These are phyloP conservation scores for Suillus subaureus DNA, from an alignment of 768 basidiomycete species.

Conservation along the genomic window DNA sequence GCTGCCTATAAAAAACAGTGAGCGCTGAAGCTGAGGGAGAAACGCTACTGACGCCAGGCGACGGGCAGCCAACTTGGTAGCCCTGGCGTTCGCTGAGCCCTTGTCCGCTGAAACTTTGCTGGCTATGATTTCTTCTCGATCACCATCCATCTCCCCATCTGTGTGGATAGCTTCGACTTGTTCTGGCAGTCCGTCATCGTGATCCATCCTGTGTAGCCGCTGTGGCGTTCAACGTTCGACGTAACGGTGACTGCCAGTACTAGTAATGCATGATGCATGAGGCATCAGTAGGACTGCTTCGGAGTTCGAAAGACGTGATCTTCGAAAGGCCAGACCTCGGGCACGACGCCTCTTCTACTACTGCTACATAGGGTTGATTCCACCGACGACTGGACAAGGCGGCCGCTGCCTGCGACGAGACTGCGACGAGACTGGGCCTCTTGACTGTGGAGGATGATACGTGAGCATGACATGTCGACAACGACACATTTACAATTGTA, in stretches of 20 bases:
- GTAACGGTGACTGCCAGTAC: neutral
- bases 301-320: neutral
- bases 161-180: neutral
- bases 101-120: neutral
- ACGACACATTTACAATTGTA: neutral
- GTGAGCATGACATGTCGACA: neutral
- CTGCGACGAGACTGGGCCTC: neutral
- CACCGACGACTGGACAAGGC: neutral
- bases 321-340: neutral
- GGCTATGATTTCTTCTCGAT: neutral
- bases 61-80: neutral
- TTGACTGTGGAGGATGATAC: neutral
- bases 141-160: neutral
- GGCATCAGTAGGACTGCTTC: neutral
- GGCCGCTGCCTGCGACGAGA: neutral
- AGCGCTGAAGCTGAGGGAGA: neutral
- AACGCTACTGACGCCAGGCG: neutral
- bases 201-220: neutral
- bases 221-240: neutral
- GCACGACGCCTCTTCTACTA: neutral
- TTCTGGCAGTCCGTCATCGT: no score
- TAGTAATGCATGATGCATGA: neutral
- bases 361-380: neutral
- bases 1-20: slow-evolving; percentile 15
- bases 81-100: neutral